Conservation (phyloP, 1,284 basidiomycete species). For the Irpex rosettiformis region DNA sequence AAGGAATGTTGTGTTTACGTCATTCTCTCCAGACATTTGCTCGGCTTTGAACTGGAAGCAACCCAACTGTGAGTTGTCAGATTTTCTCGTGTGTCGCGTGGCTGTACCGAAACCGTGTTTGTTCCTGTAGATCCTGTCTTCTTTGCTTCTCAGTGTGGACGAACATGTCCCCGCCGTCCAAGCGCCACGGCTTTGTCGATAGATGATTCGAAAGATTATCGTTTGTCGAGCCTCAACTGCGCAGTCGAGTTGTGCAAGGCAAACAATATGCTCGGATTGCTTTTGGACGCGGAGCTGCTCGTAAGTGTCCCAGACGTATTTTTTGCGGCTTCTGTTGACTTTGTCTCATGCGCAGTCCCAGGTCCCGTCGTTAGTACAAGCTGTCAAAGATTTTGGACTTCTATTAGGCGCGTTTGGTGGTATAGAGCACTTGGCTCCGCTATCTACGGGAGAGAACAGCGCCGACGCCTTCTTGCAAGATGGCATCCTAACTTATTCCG, state of each 20-base stretch:
- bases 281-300: constrained; percentile 86
- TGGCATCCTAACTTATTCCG: constrained; percentile 62
- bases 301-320: constrained; percentile 41
- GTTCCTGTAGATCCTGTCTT: constrained; percentile 83
- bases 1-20: constrained; percentile 82
- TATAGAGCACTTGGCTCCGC: constrained; percentile 39
- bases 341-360: constrained; percentile 39
- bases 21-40: constrained; percentile 86
- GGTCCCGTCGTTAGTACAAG: constrained; percentile 84
- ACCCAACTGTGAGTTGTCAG: constrained; percentile 77
- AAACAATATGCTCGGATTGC: constrained; percentile 93
- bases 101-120: not conserved
- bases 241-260: constrained; percentile 93
- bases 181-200: constrained; percentile 40
- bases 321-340: not conserved
- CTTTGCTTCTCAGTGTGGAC: constrained; percentile 86
- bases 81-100: not conserved
- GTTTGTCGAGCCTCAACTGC: constrained; percentile 76
- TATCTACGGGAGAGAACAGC: constrained; percentile 43
- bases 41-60: constrained; percentile 98
- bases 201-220: constrained; percentile 47
- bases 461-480: constrained; percentile 63
- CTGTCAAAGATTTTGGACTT: constrained; percentile 86
- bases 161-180: constrained; percentile 38
- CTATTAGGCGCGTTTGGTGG: constrained; percentile 79